Conservation (phyloP, 2,329 filamentous ascomycete species). For the Calonectria crousiana region DNA sequence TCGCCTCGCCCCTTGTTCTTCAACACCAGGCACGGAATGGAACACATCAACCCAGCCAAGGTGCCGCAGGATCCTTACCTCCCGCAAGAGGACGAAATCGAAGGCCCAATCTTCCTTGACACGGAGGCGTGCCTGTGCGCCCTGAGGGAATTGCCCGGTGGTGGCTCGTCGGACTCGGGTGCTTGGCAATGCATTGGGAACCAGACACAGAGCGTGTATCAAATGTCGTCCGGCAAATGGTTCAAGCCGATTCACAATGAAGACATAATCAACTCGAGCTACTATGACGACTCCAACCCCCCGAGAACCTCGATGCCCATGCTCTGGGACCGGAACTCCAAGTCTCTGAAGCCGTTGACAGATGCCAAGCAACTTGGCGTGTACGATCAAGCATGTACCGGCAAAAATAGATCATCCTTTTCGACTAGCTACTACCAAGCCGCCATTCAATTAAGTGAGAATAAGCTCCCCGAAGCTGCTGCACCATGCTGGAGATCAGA, state of each 20-base stretch:
- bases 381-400: conserved; percentile 57
- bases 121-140: conserved; percentile 55
- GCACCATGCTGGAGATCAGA: conserved; percentile 55
- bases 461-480: conserved; percentile 51
- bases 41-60: conserved; percentile 29
- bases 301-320: conserved; percentile 48
- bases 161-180: conserved; percentile 30
- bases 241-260: conserved; percentile 49
- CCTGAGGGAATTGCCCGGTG: conserved; percentile 41
- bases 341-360: conserved; percentile 42
- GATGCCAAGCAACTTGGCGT: conserved; percentile 44
- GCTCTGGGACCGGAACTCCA: conserved; percentile 42
- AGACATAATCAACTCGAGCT: conserved; percentile 39
- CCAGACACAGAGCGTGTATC: conserved; percentile 55
- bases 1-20: neutral
- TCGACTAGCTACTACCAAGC: conserved; percentile 56
- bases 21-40: conserved; percentile 23
- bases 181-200: conserved; percentile 61
- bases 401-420: conserved; percentile 54
- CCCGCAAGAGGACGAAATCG: conserved; percentile 40
- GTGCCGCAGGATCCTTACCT: conserved; percentile 55
- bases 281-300: conserved; percentile 53
- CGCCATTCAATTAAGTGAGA: conserved; percentile 33
- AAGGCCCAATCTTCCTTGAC: conserved; percentile 56
- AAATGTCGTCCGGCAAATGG: conserved; percentile 55